Base-by-base conservation (phyloP, 2,329 filamentous ascomycete species). In the Fusarium tjaetaba region DNA sequence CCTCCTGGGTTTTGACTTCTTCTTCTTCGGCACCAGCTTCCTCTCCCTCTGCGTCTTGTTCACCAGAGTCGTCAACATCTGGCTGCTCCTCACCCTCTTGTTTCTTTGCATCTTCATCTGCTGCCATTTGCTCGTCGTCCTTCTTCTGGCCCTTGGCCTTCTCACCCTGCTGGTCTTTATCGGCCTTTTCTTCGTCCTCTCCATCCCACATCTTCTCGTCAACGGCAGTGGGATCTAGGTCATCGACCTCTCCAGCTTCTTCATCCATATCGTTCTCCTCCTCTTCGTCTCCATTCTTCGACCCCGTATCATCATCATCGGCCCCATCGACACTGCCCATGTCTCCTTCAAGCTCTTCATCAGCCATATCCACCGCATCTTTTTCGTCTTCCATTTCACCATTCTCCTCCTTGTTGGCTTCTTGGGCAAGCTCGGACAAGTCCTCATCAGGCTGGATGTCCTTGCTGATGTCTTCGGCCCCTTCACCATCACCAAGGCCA, bases 121-220 rank as follows among this genome's bases (percentile, higher is more conserved):
- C 84, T 14, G 87, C 86, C 76, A 87, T 85, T 71, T 91, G 87
- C 74, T 92, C 89, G 56, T 92, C 88, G 20, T 90, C 87, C 70
- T 91, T 87, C 78, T 93, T 88, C 70, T 92, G 87, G 0, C 91
- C 92, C 77, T 94, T 91, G 26, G 93, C 85, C 67, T 94, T 88
- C 61, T 95, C 91, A 11, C 90, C 92, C 78, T 94, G 87, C 78
- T 94, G 93, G 49, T 98, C 93, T 75, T 96, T 96, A 53, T 96
- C 93, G 4, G 93, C 91, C 53, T 95, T 91, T 49, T 95, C 88
- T 48, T 94, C 92, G 60, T 92, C 91, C 51, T 92, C 91, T 43
- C 95, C 95, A 82, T 99, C 95, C 96, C 96, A 99, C 89, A 98
- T 95, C 86, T 98, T 99, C 84, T 99, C 97, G 80, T 99, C 97